Evolutionary conservation across 176 grass and related monocot species (phyloP).

Genomic region (Avena sativa): DNA sequence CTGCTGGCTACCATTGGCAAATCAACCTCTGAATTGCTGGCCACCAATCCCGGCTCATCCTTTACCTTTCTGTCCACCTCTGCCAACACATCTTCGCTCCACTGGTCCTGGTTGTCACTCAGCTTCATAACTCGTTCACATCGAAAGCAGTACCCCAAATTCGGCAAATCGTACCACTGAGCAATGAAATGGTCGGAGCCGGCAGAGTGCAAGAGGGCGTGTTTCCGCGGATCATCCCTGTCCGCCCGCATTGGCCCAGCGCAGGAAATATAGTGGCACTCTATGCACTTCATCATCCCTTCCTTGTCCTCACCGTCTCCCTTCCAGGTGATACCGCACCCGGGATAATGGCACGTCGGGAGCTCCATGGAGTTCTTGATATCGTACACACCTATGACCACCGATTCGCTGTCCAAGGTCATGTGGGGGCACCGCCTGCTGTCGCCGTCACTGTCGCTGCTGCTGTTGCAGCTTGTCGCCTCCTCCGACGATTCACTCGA

Average conservation of each 20-base stretch:
- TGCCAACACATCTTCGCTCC: neutral
- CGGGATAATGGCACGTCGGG: conserved; percentile 37
- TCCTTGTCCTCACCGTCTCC: neutral
- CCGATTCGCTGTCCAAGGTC: neutral
- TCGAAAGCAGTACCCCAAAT: conserved; percentile 62
- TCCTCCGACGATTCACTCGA: neutral
- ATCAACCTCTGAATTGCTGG: neutral
- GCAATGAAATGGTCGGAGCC: conserved; percentile 54
- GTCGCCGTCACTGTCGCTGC: neutral
- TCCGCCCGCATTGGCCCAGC: neutral
- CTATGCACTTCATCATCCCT: conserved; percentile 57
- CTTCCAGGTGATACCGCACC: neutral
- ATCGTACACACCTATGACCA: conserved; percentile 30
- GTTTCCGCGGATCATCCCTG: conserved; percentile 48
- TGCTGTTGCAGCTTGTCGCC: neutral
- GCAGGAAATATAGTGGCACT: conserved; percentile 56
- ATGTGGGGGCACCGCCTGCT: conserved; percentile 49
- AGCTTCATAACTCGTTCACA: conserved; percentile 29
- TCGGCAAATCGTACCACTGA: conserved; percentile 36
- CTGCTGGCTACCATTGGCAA: neutral
- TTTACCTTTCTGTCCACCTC: neutral
- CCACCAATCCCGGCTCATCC: neutral
- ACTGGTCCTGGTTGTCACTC: neutral
- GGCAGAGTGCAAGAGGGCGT: conserved; percentile 58
- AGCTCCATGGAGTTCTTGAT: conserved; percentile 30